Conservation (phyloP, 2,329 filamentous ascomycete genomes). For the Hypoxylon sp. region DNA sequence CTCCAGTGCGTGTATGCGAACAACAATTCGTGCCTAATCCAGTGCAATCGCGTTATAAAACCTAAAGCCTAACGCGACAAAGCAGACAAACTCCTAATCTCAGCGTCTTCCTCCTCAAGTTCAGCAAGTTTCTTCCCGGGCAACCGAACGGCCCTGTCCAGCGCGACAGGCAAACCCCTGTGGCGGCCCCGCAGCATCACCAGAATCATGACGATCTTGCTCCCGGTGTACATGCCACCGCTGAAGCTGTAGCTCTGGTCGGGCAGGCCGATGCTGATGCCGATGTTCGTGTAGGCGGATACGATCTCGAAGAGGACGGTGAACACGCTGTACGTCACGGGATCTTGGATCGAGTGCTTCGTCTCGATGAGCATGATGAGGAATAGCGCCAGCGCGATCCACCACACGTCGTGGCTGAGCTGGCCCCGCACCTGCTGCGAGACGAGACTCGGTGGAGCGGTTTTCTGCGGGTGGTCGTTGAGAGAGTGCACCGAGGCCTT, state of each 20-base stretch:
- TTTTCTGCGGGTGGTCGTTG: slow-evolving; percentile 29
- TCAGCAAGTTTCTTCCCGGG: slow-evolving; percentile 51
- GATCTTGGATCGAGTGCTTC: slow-evolving; percentile 64
- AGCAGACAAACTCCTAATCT: slow-evolving; percentile 42
- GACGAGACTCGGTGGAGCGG: slow-evolving; percentile 57
- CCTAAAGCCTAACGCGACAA: slow-evolving; percentile 13
- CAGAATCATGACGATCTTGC: slow-evolving; percentile 69
- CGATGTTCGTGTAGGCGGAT: slow-evolving; percentile 72
- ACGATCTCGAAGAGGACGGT: slow-evolving; percentile 71
- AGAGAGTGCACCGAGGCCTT: slow-evolving; percentile 42
- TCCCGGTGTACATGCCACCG: slow-evolving; percentile 66
- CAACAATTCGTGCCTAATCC: neutral
- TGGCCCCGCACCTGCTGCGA: slow-evolving; percentile 72
- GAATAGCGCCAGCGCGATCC: slow-evolving; percentile 71
- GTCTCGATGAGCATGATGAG: slow-evolving; percentile 72
- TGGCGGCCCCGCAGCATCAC: slow-evolving; percentile 71
- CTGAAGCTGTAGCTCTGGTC: slow-evolving; percentile 67
- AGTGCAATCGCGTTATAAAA: neutral
- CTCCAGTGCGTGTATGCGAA: neutral
- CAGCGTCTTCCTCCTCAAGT: slow-evolving; percentile 54
- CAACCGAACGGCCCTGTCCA: slow-evolving; percentile 67
- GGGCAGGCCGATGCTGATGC: slow-evolving; percentile 69
- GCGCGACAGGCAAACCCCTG: slow-evolving; percentile 67
- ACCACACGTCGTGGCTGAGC: slow-evolving; percentile 76
- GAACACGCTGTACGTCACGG: slow-evolving; percentile 68